A percentile compares a stretch with the other conserved stretches of the same genome.
Evolutionary conservation across 306 rosid species (phyloP).

Genomic region (Hippophae tibetana): DNA sequence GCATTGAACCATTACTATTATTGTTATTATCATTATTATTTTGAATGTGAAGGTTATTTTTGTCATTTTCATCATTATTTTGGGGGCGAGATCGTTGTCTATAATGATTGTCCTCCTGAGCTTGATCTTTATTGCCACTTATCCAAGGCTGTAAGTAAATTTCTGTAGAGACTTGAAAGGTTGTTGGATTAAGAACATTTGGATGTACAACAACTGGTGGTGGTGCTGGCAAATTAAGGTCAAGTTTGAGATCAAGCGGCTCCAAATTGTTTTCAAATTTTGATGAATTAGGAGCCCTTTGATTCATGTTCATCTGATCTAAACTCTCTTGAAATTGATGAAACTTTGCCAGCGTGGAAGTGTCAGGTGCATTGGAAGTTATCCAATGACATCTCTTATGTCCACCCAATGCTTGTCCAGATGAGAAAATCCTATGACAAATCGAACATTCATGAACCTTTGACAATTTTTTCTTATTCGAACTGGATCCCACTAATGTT

Average conservation of each 20-base stretch:
- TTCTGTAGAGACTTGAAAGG: slow-evolving; percentile 31
- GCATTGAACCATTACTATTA: slow-evolving; percentile 21
- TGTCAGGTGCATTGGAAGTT: slow-evolving; percentile 54
- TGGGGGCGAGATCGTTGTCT: neutral
- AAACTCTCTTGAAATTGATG: slow-evolving; percentile 59
- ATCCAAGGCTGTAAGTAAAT: slow-evolving; percentile 60
- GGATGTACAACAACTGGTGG: slow-evolving; percentile 1
- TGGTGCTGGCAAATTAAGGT: slow-evolving; percentile 76
- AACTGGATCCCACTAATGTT: too few relatives aligned
- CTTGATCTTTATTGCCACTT: slow-evolving; percentile 14
- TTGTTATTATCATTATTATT: slow-evolving; percentile 14
- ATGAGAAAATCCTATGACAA: slow-evolving; percentile 80
- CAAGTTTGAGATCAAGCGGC: slow-evolving; percentile 60
- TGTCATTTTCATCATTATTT: slow-evolving; percentile 3
- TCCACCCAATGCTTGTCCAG: slow-evolving; percentile 90
- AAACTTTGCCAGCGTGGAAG: slow-evolving; percentile 48
- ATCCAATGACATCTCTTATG: slow-evolving; percentile 97
- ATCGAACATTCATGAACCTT: slow-evolving; percentile 91
- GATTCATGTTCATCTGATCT: slow-evolving; percentile 16
- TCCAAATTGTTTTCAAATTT: slow-evolving; percentile 39
- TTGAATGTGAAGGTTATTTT: slow-evolving; percentile 18
- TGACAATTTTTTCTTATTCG: too few relatives aligned
- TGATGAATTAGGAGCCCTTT: slow-evolving; percentile 13
- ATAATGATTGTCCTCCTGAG: slow-evolving; percentile 22
- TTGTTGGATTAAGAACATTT: slow-evolving; percentile 10